These are phyloP conservation scores for Ganoderma lingzhi DNA, from an alignment of 1,284 basidiomycete genomes.

Conservation along the genomic window DNA sequence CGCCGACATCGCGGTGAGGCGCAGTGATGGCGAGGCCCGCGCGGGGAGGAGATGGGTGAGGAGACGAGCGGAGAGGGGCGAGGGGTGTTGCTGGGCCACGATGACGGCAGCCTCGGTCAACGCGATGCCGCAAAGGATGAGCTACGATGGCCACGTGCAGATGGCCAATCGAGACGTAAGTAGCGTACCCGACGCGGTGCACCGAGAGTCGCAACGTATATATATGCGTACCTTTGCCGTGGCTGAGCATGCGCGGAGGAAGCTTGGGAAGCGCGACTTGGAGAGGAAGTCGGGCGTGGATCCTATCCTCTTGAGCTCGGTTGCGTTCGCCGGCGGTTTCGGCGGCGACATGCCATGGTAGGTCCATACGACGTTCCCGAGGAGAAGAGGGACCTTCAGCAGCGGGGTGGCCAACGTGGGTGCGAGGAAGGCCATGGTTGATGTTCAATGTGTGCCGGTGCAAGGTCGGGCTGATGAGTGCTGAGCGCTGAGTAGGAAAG, in stretches of 20 bases:
- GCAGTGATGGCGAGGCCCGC: neutral
- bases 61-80: constrained; percentile 5
- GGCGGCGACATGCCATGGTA: constrained; percentile 7
- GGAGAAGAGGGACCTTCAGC: constrained; percentile 3
- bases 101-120: constrained; percentile 12
- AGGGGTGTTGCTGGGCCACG: constrained; percentile 12
- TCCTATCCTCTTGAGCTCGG: constrained; percentile 5
- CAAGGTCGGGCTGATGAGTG: neutral
- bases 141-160: neutral
- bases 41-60: constrained; percentile 11
- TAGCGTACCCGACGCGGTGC: neutral
- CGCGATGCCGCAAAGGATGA: constrained; percentile 2
- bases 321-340: neutral
- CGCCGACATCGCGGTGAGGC: constrained; percentile 4
- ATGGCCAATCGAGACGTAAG: neutral
- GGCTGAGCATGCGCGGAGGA: neutral
- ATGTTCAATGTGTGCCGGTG: neutral
- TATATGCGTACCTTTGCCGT: neutral
- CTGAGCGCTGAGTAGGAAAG: neutral
- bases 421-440: neutral
- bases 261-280: neutral
- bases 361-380: neutral
- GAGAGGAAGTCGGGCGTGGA: constrained; percentile 8
- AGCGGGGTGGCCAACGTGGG: neutral
- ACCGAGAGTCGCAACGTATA: neutral